Evolutionary conservation across 2,329 filamentous ascomycete genomes (phyloP), one percentile per base, ranked within the genome.

Genomic region (Fusarium sp.): DNA sequence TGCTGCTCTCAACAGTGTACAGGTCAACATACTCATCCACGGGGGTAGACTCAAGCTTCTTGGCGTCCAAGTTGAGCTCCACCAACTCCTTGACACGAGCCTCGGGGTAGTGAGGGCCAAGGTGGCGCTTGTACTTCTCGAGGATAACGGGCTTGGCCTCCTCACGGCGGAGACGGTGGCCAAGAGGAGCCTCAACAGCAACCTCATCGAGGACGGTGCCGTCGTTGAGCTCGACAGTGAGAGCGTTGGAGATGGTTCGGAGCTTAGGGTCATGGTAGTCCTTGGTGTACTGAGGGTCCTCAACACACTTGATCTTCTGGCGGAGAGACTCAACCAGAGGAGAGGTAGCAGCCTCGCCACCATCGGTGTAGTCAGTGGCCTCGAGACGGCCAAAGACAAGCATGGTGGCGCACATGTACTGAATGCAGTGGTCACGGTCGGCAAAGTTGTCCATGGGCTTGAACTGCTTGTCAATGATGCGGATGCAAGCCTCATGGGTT

Each of bases 361-460:
- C 93, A 79, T 99, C 96, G 45, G 90, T 89, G 85, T 99, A 99
- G 84, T 99, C 96, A 70, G 87, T 92, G 49, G 96, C 95, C 74
- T 94, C 92, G 67, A 99, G 91, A 71, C 96, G 94, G 80, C 96
- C 93, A 81, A 95, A 98, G 72, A 91, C 91, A 72, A 99, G 91
- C 94, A 98, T 98, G 76, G 93, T 94, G 69, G 94, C 86, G 77
- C 93, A 92, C 96, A 99, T 99, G 88, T 99, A 99, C 85, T 98
- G 96, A 73, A 99, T 95, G 84, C 96, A 99, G 88, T 99, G 96
- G 82, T 99, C 96, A 77, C 96, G 94, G 83, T 99, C 96, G 77
- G 96, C 96, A 77, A 98, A 99, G 89, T 99, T 99, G 86, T 97
- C 94, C 93, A 99, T 97, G 74, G 94, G 90, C 88, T 97, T 98